Percentiles rank a stretch among this genome's conserved stretches.
phyloP scores from a whole-genome alignment of 352 stramenopile species.

The Globisporangium orthogonon region DNA sequence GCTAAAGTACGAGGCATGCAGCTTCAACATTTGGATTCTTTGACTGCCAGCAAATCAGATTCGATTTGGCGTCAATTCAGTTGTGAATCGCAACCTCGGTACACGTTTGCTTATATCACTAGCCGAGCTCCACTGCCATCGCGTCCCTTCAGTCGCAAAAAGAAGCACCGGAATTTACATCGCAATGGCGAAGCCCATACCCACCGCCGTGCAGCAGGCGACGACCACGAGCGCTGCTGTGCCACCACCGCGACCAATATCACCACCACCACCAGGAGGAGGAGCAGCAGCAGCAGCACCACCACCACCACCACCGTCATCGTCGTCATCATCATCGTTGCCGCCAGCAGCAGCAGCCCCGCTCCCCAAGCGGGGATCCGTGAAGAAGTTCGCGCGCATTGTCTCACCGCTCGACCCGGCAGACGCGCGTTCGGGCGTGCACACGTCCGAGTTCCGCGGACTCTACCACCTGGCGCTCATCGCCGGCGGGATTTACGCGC shows the following conservation, averaged over 20 bases:
- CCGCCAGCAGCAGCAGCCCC: not conserved
- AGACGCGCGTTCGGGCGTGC: slow-evolving; percentile 55
- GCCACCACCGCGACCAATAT: not conserved
- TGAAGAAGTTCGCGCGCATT: slow-evolving; percentile 56
- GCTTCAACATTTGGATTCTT: too few relatives aligned
- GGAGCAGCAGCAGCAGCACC: not conserved
- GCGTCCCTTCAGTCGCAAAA: not conserved
- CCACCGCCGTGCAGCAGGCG: slow-evolving; percentile 4
- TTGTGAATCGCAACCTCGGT: too few relatives aligned
- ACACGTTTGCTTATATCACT: not conserved
- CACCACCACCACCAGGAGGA: too few relatives aligned
- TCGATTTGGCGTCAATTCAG: too few relatives aligned
- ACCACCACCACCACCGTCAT: not conserved
- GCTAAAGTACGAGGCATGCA: too few relatives aligned
- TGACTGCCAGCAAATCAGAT: too few relatives aligned
- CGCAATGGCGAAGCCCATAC: slow-evolving; percentile 9
- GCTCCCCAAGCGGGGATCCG: slow-evolving; percentile 12
- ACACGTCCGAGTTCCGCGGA: slow-evolving; percentile 70
- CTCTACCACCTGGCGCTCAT: slow-evolving; percentile 78
- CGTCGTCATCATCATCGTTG: not conserved
- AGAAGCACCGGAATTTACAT: not conserved
- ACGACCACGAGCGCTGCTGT: not conserved
- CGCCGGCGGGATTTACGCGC: slow-evolving; percentile 49
- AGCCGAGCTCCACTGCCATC: not conserved
- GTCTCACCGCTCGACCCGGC: slow-evolving; percentile 66